A percentile compares a stretch with the other conserved stretches of the same genome.
phyloP scores from a whole-genome alignment of 441 rosid genomes.

The Erodium moschatum region DNA sequence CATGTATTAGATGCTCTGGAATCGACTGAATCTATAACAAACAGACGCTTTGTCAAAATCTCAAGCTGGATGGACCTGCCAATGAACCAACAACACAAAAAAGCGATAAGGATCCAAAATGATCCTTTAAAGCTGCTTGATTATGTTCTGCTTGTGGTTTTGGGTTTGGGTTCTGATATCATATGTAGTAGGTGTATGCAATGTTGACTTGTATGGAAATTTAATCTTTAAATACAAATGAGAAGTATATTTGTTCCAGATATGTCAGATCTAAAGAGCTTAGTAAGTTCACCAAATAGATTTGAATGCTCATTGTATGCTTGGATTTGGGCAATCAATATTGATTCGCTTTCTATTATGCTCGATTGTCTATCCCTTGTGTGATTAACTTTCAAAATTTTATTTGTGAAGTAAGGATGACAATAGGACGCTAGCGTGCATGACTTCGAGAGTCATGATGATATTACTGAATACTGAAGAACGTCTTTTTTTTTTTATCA shows the following conservation, averaged over 20 bases:
- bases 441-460: no score
- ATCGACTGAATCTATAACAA: conserved; percentile 34
- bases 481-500: no score
- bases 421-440: no score
- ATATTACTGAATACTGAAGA: no score
- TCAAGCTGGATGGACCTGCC: conserved; percentile 37
- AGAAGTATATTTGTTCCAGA: background rate
- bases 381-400: no score
- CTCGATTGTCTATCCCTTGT: no score
- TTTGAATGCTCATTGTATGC: no score
- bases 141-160: background rate
- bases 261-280: background rate
- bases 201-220: background rate
- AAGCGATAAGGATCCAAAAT: conserved; percentile 23
- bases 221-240: background rate
- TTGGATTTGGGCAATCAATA: no score
- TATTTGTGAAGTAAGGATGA: no score
- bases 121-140: conserved; percentile 46
- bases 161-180: background rate
- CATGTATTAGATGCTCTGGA: conserved; percentile 25
- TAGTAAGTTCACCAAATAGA: no score
- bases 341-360: no score
- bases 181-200: background rate
- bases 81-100: conserved; percentile 19
- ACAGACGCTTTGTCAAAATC: conserved; percentile 39